Percentiles rank a stretch among this genome's conserved stretches.
These are phyloP conservation scores for Vitis hybrid DNA, from an alignment of 177 flowering plant genomes.

Conservation along the genomic window DNA sequence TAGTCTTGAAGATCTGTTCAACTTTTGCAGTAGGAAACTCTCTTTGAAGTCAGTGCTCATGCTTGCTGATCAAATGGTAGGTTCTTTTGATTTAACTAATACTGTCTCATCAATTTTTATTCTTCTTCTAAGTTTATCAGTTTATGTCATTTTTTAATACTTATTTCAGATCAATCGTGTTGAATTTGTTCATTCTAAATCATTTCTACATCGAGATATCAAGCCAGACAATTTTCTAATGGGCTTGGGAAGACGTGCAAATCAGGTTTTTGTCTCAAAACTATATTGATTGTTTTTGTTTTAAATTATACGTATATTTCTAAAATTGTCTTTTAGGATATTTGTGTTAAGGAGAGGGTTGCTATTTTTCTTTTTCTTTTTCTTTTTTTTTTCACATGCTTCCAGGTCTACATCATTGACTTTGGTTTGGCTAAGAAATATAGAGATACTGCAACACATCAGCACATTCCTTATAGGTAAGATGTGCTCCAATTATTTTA, in stretches of 20 bases:
- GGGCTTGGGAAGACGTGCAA: conserved; percentile 87
- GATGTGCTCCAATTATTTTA: conserved; percentile 1
- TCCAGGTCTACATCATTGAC: conserved; percentile 84
- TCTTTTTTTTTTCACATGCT: conserved; percentile 6
- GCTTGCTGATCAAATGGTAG: conserved; percentile 98
- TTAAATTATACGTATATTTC: background rate
- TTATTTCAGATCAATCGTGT: conserved; percentile 68
- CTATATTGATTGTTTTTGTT: background rate
- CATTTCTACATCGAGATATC: conserved; percentile 82
- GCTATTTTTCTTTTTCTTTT: background rate
- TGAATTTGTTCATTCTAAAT: conserved; percentile 78
- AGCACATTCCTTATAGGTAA: conserved; percentile 66
- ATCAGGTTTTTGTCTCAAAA: conserved; percentile 51
- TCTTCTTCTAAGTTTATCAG: background rate
- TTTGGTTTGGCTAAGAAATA: conserved; percentile 97
- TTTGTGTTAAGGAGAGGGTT: background rate
- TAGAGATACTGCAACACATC: conserved; percentile 68
- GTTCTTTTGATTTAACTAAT: background rate
- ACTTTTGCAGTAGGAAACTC: conserved; percentile 82
- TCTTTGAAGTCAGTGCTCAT: conserved; percentile 89
- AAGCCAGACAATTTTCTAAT: conserved; percentile 91
- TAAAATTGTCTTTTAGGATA: background rate
- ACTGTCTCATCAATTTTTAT: background rate
- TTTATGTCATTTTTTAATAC: background rate
- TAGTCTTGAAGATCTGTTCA: conserved; percentile 92